phyloP scores from a whole-genome alignment of 2,329 filamentous ascomycete genomes.

The Knoxdaviesia proteae region DNA sequence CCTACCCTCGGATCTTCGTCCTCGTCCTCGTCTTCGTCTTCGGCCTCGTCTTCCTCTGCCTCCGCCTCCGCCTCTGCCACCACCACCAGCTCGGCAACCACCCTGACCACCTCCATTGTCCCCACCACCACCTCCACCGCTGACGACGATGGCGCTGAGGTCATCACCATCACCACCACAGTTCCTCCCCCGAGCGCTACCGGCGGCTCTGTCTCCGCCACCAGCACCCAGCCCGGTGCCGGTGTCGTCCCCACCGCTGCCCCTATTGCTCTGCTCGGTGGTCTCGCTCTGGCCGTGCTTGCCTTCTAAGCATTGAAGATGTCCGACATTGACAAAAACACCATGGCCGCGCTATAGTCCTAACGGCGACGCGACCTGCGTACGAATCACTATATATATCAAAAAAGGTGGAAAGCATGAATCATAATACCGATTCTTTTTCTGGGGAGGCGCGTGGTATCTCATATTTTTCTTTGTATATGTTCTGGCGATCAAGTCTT shows the following conservation, averaged over 20 bases:
- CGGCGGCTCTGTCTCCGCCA: slow-evolving; percentile 6
- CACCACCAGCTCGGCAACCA: slow-evolving; percentile 8
- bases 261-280: slow-evolving; percentile 3
- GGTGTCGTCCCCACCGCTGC: slow-evolving; percentile 3
- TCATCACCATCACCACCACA: slow-evolving; percentile 8
- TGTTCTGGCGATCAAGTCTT: not conserved
- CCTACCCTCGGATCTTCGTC: no score
- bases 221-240: slow-evolving; percentile 5
- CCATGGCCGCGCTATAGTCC: no score
- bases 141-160: slow-evolving; percentile 4
- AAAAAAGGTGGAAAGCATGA: not conserved
- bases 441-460: no score
- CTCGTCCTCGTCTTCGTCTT: no score
- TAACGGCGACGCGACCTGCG: not conserved
- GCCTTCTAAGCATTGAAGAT: slow-evolving; percentile 2
- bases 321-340: not conserved
- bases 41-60: slow-evolving; percentile 3
- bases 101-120: slow-evolving; percentile 11
- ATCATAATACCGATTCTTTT: no score
- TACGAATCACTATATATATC: not conserved
- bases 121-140: slow-evolving; percentile 9
- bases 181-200: slow-evolving; percentile 1
- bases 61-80: slow-evolving; percentile 4
- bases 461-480: not conserved
- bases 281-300: slow-evolving; percentile 1